phyloP scores from a whole-genome alignment of 1,284 basidiomycete species.

The Rhizopogon hawkerae region DNA sequence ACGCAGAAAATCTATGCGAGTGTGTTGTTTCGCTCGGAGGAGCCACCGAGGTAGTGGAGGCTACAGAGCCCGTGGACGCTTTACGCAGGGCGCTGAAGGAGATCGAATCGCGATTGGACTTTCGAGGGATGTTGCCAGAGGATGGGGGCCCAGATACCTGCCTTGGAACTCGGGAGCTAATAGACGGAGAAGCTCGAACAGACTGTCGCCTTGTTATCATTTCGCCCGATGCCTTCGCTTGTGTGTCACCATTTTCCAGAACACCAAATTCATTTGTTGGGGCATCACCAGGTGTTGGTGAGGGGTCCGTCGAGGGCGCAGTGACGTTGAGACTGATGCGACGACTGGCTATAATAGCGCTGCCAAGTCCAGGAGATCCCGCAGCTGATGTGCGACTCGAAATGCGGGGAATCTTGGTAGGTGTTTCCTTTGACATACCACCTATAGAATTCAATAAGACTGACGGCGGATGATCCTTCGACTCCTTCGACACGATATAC shows the following conservation, averaged over 20 bases:
- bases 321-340: constrained; percentile 54
- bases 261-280: constrained; percentile 72
- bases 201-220: constrained; percentile 35
- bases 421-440: constrained; percentile 66
- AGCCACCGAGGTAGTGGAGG: constrained; percentile 50
- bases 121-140: constrained; percentile 46
- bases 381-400: constrained; percentile 68
- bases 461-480: constrained; percentile 47
- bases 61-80: constrained; percentile 68
- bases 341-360: constrained; percentile 42
- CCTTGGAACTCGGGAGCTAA: constrained; percentile 53
- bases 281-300: constrained; percentile 43
- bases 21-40: constrained; percentile 25
- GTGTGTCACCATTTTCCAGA: constrained; percentile 47
- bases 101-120: constrained; percentile 64
- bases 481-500: constrained; percentile 42
- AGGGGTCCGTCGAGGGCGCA: constrained; percentile 53
- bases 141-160: constrained; percentile 47
- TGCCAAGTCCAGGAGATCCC: constrained; percentile 57
- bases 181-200: constrained; percentile 53
- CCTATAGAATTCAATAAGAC: constrained; percentile 43
- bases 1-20: constrained; percentile 58
- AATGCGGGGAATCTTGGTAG: constrained; percentile 92
- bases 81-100: constrained; percentile 70
- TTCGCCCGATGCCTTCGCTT: constrained; percentile 32